phyloP scores from a whole-genome alignment of 768 basidiomycete species.

The Tephrocybe sp. region DNA sequence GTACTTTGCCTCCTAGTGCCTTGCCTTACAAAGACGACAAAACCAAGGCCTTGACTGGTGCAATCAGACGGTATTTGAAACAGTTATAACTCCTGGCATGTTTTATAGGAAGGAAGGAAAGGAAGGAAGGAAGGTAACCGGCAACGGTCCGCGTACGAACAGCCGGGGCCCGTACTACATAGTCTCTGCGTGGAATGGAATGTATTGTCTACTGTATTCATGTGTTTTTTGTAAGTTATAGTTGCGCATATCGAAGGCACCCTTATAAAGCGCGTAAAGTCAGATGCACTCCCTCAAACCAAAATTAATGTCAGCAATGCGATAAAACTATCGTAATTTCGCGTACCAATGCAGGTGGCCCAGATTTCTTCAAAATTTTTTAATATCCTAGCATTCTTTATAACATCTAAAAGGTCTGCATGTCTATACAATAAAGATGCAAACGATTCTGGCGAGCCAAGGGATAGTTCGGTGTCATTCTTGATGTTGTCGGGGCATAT shows the following conservation, averaged over 20 bases:
- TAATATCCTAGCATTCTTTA: neutral
- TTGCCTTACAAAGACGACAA: no score
- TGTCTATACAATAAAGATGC: neutral
- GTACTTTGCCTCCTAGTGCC: no score
- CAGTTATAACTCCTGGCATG: no score
- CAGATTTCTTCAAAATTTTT: neutral
- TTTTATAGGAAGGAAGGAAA: no score
- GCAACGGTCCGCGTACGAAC: no score
- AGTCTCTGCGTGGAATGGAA: no score
- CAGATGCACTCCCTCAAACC: conserved; percentile 49
- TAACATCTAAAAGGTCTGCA: neutral
- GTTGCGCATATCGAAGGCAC: conserved; percentile 55
- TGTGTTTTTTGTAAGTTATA: conserved; percentile 11
- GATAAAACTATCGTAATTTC: conserved; percentile 61
- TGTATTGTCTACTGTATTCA: conserved; percentile 9
- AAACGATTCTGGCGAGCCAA: conserved; percentile 1
- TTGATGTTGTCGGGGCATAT: neutral
- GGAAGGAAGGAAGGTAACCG: no score
- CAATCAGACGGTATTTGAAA: no score
- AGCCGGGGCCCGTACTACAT: no score
- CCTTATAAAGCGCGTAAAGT: conserved; percentile 63
- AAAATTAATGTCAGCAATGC: no score
- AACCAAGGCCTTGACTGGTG: no score
- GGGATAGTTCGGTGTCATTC: neutral
- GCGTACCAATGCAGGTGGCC: neutral